Evolutionary conservation across 352 stramenopile species (phyloP).

Genomic region (Globisporangium polare): DNA sequence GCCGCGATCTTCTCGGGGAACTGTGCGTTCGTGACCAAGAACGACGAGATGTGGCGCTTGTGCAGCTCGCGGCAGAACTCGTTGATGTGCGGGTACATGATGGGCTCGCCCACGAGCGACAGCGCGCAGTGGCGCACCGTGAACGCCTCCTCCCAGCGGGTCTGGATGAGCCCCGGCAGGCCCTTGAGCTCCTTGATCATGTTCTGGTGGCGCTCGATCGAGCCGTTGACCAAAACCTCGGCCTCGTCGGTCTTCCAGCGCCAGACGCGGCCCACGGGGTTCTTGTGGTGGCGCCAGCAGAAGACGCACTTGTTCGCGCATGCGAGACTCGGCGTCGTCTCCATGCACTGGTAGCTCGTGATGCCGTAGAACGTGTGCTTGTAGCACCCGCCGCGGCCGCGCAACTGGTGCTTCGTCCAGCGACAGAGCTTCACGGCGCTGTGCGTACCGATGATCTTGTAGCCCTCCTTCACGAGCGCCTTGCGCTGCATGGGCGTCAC

Average conservation of each 20-base stretch:
- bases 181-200: conserved; percentile 97
- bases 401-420: conserved; percentile 98
- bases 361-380: conserved; percentile 99
- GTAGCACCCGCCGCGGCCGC: conserved; percentile 96
- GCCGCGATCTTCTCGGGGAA: conserved; percentile 96
- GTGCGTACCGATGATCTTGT: conserved; percentile 98
- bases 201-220: conserved; percentile 86
- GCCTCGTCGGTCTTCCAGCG: conserved; percentile 97
- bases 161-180: conserved; percentile 92
- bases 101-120: conserved; percentile 97
- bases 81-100: conserved; percentile 99
- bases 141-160: conserved; percentile 95
- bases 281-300: conserved; percentile 99
- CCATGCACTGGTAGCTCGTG: conserved; percentile 99
- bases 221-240: conserved; percentile 92
- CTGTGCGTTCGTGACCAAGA: conserved; percentile 98
- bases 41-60: conserved; percentile 93
- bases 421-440: conserved; percentile 98
- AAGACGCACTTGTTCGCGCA: conserved; percentile 99
- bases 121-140: conserved; percentile 96
- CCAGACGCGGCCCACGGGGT: conserved; percentile 97
- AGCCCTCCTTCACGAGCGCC: conserved; percentile 96
- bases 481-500: conserved; percentile 94
- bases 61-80: conserved; percentile 96
- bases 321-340: conserved; percentile 95